These are phyloP conservation scores for Monilinia aucupariae DNA, from an alignment of 2,329 filamentous ascomycete genomes.

Conservation along the genomic window DNA sequence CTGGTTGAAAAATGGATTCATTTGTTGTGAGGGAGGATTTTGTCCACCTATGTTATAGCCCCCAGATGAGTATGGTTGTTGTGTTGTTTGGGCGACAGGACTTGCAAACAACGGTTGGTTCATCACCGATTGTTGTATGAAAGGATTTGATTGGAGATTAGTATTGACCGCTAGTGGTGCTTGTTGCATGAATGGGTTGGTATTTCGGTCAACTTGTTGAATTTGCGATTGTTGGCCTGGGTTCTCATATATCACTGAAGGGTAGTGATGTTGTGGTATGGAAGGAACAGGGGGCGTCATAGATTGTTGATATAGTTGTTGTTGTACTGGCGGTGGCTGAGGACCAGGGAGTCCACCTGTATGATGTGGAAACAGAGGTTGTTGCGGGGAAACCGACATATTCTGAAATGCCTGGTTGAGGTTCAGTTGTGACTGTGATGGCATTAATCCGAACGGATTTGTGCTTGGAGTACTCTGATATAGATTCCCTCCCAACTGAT, in stretches of 20 bases:
- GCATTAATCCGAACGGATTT: slow-evolving; percentile 62
- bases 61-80: slow-evolving; percentile 33
- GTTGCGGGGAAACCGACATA: slow-evolving; percentile 57
- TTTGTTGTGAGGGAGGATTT: slow-evolving; percentile 20
- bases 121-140: slow-evolving; percentile 37
- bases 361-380: slow-evolving; percentile 68
- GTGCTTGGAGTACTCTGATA: slow-evolving; percentile 38
- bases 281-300: slow-evolving; percentile 34
- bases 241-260: slow-evolving; percentile 31
- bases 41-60: slow-evolving; percentile 21
- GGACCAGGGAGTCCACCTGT: slow-evolving; percentile 54
- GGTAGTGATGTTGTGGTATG: slow-evolving; percentile 33
- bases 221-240: slow-evolving; percentile 26
- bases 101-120: slow-evolving; percentile 27
- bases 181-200: slow-evolving; percentile 34
- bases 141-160: slow-evolving; percentile 38
- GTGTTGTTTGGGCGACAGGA: slow-evolving; percentile 34
- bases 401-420: slow-evolving; percentile 63
- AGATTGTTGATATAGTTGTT: slow-evolving; percentile 36
- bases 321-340: slow-evolving; percentile 39
- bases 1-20: slow-evolving; percentile 23
- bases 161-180: slow-evolving; percentile 23
- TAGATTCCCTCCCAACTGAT: slow-evolving; percentile 25
- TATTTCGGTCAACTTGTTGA: slow-evolving; percentile 21
- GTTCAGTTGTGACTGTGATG: slow-evolving; percentile 40